These are phyloP conservation scores for Pontederia crassipes DNA, from an alignment of 176 grass and related monocot genomes.

Conservation along the genomic window DNA sequence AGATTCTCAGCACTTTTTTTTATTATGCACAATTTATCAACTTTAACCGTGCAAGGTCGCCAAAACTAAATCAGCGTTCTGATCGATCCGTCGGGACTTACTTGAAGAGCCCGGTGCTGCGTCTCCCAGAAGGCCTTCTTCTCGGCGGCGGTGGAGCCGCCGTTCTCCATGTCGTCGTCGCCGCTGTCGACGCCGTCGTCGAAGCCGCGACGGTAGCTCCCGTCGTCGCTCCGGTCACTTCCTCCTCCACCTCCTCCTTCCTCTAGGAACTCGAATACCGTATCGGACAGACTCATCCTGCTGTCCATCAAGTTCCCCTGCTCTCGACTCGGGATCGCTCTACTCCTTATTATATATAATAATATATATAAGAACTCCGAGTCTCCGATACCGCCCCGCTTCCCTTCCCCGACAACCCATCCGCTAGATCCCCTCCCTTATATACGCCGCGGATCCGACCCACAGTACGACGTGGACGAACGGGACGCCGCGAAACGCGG, in stretches of 20 bases:
- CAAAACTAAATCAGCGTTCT: background rate
- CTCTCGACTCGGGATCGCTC: background rate
- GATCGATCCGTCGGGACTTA: constrained; percentile 9
- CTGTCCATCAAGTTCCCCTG: background rate
- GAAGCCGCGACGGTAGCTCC: background rate
- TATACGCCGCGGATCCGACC: background rate
- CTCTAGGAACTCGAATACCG: constrained; percentile 62
- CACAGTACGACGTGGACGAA: background rate
- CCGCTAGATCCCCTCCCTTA: background rate
- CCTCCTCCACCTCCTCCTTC: constrained; percentile 20
- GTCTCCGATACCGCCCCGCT: no score
- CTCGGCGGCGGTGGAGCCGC: constrained; percentile 20
- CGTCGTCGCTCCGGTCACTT: constrained; percentile 17
- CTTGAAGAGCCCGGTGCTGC: constrained; percentile 48
- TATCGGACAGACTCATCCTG: constrained; percentile 59
- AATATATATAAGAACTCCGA: no score
- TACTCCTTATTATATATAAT: no score
- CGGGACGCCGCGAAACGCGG: constrained; percentile 5
- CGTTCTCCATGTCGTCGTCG: constrained; percentile 14
- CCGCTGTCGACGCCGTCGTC: constrained; percentile 14
- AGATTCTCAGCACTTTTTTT: no score
- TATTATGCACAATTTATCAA: background rate
- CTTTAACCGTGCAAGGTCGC: background rate
- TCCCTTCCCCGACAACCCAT: no score
- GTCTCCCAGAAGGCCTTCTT: constrained; percentile 60